Conservation (phyloP, 345 rosid species). For the Turritis glabra region DNA sequence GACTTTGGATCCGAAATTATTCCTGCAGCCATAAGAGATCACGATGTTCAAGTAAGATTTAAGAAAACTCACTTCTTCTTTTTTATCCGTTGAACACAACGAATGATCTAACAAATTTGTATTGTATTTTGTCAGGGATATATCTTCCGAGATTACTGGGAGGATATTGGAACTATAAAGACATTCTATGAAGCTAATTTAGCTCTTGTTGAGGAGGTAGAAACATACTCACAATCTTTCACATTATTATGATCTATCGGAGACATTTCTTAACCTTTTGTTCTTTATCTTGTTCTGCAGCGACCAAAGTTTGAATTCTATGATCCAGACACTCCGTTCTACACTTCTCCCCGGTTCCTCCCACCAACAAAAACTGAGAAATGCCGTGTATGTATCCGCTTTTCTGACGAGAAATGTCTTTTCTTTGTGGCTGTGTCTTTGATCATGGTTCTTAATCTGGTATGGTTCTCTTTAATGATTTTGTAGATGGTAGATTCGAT, state of each 20-base stretch:
- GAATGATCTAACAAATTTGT: not conserved
- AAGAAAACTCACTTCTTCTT: not conserved
- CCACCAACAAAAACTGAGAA: conserved; percentile 81
- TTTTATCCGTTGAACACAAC: not conserved
- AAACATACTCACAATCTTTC: not conserved
- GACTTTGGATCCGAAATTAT: conserved; percentile 91
- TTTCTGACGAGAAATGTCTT: not conserved
- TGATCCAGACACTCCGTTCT: conserved; percentile 76
- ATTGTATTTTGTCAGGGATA: conserved; percentile 50
- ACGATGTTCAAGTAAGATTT: conserved; percentile 61
- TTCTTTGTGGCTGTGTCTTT: conserved; percentile 9
- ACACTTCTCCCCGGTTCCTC: conserved; percentile 77
- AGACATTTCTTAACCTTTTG: not conserved
- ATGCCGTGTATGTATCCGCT: conserved; percentile 52
- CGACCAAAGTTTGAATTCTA: conserved; percentile 80
- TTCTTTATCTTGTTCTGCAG: conserved; percentile 38
- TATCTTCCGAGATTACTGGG: conserved; percentile 74
- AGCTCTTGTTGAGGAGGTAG: conserved; percentile 77
- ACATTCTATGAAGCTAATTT: conserved; percentile 86
- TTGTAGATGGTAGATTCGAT: conserved; percentile 67
- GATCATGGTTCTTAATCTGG: not conserved
- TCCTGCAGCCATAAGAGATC: conserved; percentile 64
- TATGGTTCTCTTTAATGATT: not conserved
- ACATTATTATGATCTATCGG: not conserved
- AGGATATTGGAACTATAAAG: conserved; percentile 86